A percentile compares a stretch with the other conserved stretches of the same genome.
phyloP scores from a whole-genome alignment of 2,329 filamentous ascomycete genomes.

The Penicillium sp. region DNA sequence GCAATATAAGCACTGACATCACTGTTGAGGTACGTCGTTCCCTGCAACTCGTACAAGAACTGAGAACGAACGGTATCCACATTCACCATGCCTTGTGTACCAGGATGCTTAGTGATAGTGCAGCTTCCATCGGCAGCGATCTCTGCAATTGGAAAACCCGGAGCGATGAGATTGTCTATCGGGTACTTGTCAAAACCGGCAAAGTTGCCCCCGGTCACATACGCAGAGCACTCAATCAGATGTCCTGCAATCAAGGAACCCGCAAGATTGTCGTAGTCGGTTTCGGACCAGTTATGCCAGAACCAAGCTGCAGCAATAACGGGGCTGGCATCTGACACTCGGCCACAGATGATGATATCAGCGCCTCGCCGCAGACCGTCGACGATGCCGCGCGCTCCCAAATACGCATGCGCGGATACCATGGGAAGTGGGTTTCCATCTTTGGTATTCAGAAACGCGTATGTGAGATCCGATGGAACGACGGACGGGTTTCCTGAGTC shows the following conservation, averaged over 20 bases:
- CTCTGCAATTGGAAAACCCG: slow-evolving; percentile 53
- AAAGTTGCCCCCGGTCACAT: slow-evolving; percentile 58
- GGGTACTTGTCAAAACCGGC: slow-evolving; percentile 47
- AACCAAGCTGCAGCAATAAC: slow-evolving; percentile 59
- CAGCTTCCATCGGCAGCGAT: slow-evolving; percentile 47
- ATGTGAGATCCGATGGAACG: slow-evolving; percentile 34
- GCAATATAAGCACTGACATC: slow-evolving; percentile 47
- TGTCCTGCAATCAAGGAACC: slow-evolving; percentile 54
- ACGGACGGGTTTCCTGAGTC: slow-evolving; percentile 42
- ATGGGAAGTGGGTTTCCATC: slow-evolving; percentile 44
- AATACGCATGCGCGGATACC: slow-evolving; percentile 33
- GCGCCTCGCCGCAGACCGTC: slow-evolving; percentile 37
- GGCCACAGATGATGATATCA: slow-evolving; percentile 46
- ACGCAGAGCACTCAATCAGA: slow-evolving; percentile 56
- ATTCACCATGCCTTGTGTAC: slow-evolving; percentile 44
- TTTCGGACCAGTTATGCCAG: slow-evolving; percentile 53
- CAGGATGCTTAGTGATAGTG: slow-evolving; percentile 51
- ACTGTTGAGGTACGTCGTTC: slow-evolving; percentile 49
- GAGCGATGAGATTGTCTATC: slow-evolving; percentile 44
- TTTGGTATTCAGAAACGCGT: slow-evolving; percentile 38
- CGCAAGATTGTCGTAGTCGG: slow-evolving; percentile 48
- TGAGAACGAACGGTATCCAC: slow-evolving; percentile 47
- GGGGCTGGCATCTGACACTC: slow-evolving; percentile 48
- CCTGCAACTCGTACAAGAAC: slow-evolving; percentile 53
- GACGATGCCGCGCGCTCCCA: slow-evolving; percentile 25